Evolutionary conservation across 495 filamentous ascomycete genomes (phyloP).

Genomic region (Pyrenopolyporus hunteri): DNA sequence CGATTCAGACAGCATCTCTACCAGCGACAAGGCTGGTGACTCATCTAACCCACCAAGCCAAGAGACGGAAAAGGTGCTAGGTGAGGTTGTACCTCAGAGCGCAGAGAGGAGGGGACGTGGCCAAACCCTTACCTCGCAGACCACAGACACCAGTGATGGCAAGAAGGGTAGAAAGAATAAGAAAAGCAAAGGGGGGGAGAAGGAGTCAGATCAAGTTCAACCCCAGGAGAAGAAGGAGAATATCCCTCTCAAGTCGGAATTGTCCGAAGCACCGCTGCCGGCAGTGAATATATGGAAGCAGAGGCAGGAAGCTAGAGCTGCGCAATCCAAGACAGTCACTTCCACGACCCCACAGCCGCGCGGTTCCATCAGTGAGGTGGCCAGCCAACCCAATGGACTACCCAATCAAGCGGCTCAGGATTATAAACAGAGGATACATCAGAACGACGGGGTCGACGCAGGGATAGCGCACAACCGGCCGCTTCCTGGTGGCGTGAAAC

Average conservation of each 20-base stretch:
- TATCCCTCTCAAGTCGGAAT: constrained; percentile 61
- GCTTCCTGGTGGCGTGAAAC: constrained; percentile 46
- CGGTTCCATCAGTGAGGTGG: constrained; percentile 1
- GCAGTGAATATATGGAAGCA: constrained; percentile 85
- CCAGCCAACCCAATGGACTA: neutral
- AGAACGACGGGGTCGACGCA: constrained; percentile 36
- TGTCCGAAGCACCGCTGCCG: constrained; percentile 82
- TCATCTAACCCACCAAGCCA: constrained; percentile 21
- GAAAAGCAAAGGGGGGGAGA: constrained; percentile 54
- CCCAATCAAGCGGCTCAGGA: constrained; percentile 11
- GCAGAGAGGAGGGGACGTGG: constrained; percentile 37
- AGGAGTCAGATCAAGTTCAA: constrained; percentile 50
- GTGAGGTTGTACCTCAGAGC: constrained; percentile 29
- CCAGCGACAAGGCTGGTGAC: constrained; percentile 24
- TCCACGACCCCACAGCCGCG: constrained; percentile 6
- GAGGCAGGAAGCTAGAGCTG: constrained; percentile 70
- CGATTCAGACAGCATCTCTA: constrained; percentile 25
- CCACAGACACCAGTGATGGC: constrained; percentile 47
- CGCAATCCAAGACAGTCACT: constrained; percentile 64
- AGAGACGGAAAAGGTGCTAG: constrained; percentile 35
- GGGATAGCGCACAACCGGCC: constrained; percentile 12
- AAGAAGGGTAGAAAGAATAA: constrained; percentile 55
- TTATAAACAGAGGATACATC: constrained; percentile 12
- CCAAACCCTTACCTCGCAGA: constrained; percentile 45
- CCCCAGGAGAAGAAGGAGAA: constrained; percentile 54